A percentile compares a stretch with the other conserved stretches of the same genome.
phyloP scores from a whole-genome alignment of 805 yeast genomes.

The Lachancea sp. region DNA sequence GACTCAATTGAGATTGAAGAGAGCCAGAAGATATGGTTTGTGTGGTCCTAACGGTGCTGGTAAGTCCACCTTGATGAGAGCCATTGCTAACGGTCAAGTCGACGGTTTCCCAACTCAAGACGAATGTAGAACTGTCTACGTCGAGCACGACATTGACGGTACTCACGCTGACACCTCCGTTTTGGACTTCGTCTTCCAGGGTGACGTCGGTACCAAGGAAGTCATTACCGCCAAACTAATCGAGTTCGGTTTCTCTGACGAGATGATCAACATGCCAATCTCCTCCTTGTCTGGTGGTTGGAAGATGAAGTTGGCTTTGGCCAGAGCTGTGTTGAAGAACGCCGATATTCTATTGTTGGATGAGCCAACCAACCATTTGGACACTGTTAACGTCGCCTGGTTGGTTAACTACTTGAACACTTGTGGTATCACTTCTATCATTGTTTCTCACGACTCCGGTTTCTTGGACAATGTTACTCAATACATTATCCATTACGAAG shows the following conservation, averaged over 20 bases:
- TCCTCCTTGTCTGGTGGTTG: slow-evolving; percentile 99
- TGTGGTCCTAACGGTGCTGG: slow-evolving; percentile 99
- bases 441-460: slow-evolving; percentile 99
- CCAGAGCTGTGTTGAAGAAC: slow-evolving; percentile 97
- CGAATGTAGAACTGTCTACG: slow-evolving; percentile 98
- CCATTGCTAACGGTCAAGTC: slow-evolving; percentile 96
- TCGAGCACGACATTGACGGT: slow-evolving; percentile 99
- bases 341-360: slow-evolving; percentile 96
- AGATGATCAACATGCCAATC: slow-evolving; percentile 90
- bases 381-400: slow-evolving; percentile 99
- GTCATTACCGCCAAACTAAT: slow-evolving; percentile 65
- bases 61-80: slow-evolving; percentile 97
- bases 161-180: slow-evolving; percentile 95
- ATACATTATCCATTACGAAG: slow-evolving; percentile 99
- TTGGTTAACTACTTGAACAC: slow-evolving; percentile 97
- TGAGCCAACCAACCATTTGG: slow-evolving; percentile 99
- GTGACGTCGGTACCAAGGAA: slow-evolving; percentile 72
- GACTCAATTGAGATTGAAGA: slow-evolving; percentile 97
- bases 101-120: slow-evolving; percentile 99
- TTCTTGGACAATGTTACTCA: slow-evolving; percentile 96
- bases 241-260: slow-evolving; percentile 91
- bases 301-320: slow-evolving; percentile 99
- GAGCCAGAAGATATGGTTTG: slow-evolving; percentile 98
- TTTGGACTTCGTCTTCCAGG: slow-evolving; percentile 75
- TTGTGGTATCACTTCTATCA: slow-evolving; percentile 97